Percentiles rank a stretch among this genome's conserved stretches.
phyloP scores from a whole-genome alignment of 768 basidiomycete genomes.

The Serpula lacrymans region DNA sequence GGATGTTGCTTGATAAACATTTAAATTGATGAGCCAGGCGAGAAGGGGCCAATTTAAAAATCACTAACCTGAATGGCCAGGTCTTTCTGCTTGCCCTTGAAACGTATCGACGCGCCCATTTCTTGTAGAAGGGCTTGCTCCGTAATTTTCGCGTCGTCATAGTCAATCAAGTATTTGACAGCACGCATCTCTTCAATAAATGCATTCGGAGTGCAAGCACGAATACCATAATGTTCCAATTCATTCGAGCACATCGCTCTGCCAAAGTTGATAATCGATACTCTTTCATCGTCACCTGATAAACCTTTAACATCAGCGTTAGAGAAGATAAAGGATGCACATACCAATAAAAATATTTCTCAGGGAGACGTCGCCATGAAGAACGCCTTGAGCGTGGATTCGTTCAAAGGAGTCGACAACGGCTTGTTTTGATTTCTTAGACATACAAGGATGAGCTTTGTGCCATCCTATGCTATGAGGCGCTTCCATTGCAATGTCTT shows the following conservation, averaged over 20 bases:
- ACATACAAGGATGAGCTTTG: slow-evolving; percentile 10
- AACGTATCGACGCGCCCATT: background rate
- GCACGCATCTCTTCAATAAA: slow-evolving; percentile 16
- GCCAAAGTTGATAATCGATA: slow-evolving; percentile 18
- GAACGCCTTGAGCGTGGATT: slow-evolving; percentile 17
- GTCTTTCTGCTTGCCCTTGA: background rate
- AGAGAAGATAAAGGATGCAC: slow-evolving; percentile 1
- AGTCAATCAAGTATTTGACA: slow-evolving; percentile 19
- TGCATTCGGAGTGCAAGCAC: slow-evolving; percentile 6
- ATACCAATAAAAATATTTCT: slow-evolving; percentile 20
- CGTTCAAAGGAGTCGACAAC: slow-evolving; percentile 15
- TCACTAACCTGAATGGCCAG: too few species aligned
- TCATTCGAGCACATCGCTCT: slow-evolving; percentile 6
- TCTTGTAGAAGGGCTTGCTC: slow-evolving; percentile 2
- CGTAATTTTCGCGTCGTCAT: slow-evolving; percentile 6
- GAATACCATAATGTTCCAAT: background rate
- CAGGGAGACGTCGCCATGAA: slow-evolving; percentile 14
- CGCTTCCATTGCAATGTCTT: slow-evolving; percentile 14
- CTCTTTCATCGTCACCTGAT: slow-evolving; percentile 10
- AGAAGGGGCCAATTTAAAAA: too few species aligned
- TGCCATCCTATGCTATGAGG: slow-evolving; percentile 18
- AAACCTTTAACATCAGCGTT: background rate
- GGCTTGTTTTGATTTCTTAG: slow-evolving; percentile 7
- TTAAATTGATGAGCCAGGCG: too few species aligned
- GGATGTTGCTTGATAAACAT: background rate